Conservation (phyloP, 2,329 filamentous ascomycete species). For the Zasmidium cellare region DNA sequence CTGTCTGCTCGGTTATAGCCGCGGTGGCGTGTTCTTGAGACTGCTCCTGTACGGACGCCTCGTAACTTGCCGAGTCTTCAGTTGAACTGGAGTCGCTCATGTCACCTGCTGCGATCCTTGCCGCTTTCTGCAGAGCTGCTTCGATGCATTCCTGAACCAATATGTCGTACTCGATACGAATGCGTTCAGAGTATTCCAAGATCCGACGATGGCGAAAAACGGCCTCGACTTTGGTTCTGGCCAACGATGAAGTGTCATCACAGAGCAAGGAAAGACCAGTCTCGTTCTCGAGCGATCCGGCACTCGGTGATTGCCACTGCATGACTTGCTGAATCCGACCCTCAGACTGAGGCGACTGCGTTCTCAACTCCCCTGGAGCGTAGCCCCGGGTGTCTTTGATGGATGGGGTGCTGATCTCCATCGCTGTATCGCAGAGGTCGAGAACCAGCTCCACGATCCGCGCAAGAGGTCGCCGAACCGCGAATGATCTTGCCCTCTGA, state of each 20-base stretch:
- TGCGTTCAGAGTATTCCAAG: constrained; percentile 92
- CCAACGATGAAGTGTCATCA: constrained; percentile 81
- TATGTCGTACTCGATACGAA: constrained; percentile 88
- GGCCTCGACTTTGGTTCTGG: constrained; percentile 87
- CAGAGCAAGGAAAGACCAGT: constrained; percentile 86
- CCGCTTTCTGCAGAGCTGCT: constrained; percentile 85
- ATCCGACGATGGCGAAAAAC: constrained; percentile 89
- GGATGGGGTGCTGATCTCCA: constrained; percentile 91
- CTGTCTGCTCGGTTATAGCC: constrained; percentile 46
- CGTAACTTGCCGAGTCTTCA: constrained; percentile 26
- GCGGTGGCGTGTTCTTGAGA: constrained; percentile 56
- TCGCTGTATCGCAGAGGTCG: constrained; percentile 90
- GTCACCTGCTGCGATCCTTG: constrained; percentile 80
- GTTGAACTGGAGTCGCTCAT: constrained; percentile 70
- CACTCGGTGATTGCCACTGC: constrained; percentile 94
- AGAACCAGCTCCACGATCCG: constrained; percentile 93
- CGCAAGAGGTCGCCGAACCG: constrained; percentile 82
- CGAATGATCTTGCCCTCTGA: constrained; percentile 80
- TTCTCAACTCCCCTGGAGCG: constrained; percentile 74
- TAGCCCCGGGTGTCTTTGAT: constrained; percentile 79
- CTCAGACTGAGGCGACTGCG: constrained; percentile 93
- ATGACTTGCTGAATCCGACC: constrained; percentile 90
- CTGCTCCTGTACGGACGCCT: constrained; percentile 23
- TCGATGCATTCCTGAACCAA: constrained; percentile 95
- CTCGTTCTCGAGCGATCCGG: constrained; percentile 88